These are phyloP conservation scores for Penicillium sp. DNA, from an alignment of 2,329 filamentous ascomycete species.

Conservation along the genomic window DNA sequence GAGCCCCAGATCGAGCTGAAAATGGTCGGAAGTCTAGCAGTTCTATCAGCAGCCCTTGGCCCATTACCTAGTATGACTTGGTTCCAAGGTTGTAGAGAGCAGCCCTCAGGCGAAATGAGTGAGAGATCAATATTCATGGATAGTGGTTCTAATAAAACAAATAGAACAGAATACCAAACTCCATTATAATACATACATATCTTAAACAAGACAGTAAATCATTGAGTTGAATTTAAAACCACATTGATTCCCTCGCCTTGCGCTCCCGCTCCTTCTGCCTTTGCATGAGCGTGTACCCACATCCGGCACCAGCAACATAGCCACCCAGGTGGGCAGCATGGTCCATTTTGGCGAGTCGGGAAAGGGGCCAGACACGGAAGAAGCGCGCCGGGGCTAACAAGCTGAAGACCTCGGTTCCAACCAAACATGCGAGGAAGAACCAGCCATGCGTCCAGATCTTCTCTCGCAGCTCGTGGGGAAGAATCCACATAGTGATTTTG, in stretches of 20 bases:
- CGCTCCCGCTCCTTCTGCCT: conserved; percentile 16
- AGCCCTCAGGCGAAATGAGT: not conserved
- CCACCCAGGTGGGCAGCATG: conserved; percentile 48
- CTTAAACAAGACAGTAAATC: not conserved
- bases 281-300: conserved; percentile 21
- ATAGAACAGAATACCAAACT: too few relatives aligned
- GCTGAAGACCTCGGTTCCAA: conserved; percentile 40
- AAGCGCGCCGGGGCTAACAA: conserved; percentile 29
- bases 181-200: not conserved
- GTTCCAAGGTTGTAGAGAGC: too few relatives aligned
- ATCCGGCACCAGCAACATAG: conserved; percentile 37
- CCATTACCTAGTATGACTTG: too few relatives aligned
- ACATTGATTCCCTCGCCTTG: conserved; percentile 18
- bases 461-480: conserved; percentile 43
- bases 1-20: too few relatives aligned
- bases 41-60: too few relatives aligned
- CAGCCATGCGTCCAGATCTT: conserved; percentile 46
- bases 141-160: too few relatives aligned
- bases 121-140: not conserved
- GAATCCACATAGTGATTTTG: conserved; percentile 44
- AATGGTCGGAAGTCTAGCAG: too few relatives aligned
- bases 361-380: conserved; percentile 21
- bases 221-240: conserved; percentile 10
- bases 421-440: conserved; percentile 38
- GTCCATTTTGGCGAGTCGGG: conserved; percentile 39